Percentiles rank a stretch among this genome's conserved stretches.
Conservation (phyloP, 2,329 filamentous ascomycete genomes). For the Penicillium corylophilum region DNA sequence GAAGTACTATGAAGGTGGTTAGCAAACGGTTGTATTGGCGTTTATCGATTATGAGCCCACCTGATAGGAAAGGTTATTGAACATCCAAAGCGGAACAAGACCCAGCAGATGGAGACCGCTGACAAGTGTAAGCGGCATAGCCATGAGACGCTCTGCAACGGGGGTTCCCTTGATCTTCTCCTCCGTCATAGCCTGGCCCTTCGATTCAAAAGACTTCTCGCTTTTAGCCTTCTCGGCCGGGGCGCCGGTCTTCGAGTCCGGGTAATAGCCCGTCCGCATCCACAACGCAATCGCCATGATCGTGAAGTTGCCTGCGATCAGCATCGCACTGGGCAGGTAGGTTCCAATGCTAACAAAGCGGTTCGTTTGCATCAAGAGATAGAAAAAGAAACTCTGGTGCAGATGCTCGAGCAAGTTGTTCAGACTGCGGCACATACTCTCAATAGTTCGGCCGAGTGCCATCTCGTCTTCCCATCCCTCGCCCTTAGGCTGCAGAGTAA, state of each 20-base stretch:
- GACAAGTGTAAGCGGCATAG: slow-evolving; percentile 66
- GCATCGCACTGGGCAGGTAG: slow-evolving; percentile 96
- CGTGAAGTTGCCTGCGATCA: slow-evolving; percentile 89
- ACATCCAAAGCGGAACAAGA: slow-evolving; percentile 77
- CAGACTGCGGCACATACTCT: slow-evolving; percentile 86
- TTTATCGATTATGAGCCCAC: slow-evolving; percentile 53
- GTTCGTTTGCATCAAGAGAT: slow-evolving; percentile 85
- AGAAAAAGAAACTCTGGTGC: slow-evolving; percentile 99
- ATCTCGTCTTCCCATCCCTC: slow-evolving; percentile 98
- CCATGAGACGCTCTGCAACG: slow-evolving; percentile 40
- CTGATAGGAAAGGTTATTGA: slow-evolving; percentile 68
- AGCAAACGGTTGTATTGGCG: too few relatives aligned
- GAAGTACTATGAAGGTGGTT: slow-evolving; percentile 52
- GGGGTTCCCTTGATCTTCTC: slow-evolving; percentile 9
- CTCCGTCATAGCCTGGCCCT: slow-evolving; percentile 8
- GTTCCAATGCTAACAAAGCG: slow-evolving; percentile 98
- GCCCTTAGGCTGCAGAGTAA: slow-evolving; percentile 87
- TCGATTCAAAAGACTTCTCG: slow-evolving; percentile 26
- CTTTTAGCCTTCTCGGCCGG: slow-evolving; percentile 28
- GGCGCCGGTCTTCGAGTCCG: slow-evolving; percentile 19
- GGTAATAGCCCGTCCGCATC: slow-evolving; percentile 73
- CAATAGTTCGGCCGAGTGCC: slow-evolving; percentile 83
- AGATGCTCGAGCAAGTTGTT: slow-evolving; percentile 97
- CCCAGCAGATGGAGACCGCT: slow-evolving; percentile 72
- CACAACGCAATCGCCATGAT: slow-evolving; percentile 95